phyloP scores from a whole-genome alignment of 2,329 filamentous ascomycete species.

The Phoma sp. region DNA sequence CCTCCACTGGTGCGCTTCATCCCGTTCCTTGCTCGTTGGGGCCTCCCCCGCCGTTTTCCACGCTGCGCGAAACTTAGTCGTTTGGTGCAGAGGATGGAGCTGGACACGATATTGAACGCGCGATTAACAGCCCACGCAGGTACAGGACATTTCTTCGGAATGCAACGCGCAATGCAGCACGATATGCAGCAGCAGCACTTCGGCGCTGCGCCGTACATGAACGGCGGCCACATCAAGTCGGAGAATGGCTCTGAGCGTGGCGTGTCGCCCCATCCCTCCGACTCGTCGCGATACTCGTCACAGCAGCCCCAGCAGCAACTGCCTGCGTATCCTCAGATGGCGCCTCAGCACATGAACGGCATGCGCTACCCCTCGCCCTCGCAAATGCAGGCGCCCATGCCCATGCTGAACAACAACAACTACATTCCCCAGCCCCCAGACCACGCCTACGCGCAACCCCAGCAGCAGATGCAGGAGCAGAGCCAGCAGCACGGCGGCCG shows the following conservation, averaged over 20 bases:
- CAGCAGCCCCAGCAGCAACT: slow-evolving; percentile 61
- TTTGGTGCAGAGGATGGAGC: slow-evolving; percentile 42
- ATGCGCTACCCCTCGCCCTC: slow-evolving; percentile 62
- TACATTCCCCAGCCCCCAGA: slow-evolving; percentile 60
- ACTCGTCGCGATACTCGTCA: slow-evolving; percentile 64
- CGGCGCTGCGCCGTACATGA: slow-evolving; percentile 56
- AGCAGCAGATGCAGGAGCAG: slow-evolving; percentile 46
- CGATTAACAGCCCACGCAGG: slow-evolving; percentile 49
- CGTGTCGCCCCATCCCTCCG: slow-evolving; percentile 61
- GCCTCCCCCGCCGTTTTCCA: slow-evolving; percentile 18
- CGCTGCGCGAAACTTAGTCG: slow-evolving; percentile 26
- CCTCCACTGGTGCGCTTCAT: slow-evolving; percentile 42
- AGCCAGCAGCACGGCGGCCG: slow-evolving; percentile 51
- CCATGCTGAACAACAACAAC: slow-evolving; percentile 62
- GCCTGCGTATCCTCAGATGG: slow-evolving; percentile 56
- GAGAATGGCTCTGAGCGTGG: slow-evolving; percentile 66
- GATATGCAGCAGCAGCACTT: slow-evolving; percentile 52
- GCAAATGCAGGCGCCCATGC: slow-evolving; percentile 58
- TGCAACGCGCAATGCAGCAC: slow-evolving; percentile 53
- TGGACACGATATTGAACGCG: slow-evolving; percentile 52
- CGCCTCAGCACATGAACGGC: slow-evolving; percentile 57
- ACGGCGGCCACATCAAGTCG: slow-evolving; percentile 60
- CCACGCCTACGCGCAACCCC: slow-evolving; percentile 54
- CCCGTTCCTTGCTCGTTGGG: slow-evolving; percentile 35
- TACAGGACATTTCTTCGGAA: slow-evolving; percentile 45